Evolutionary conservation across 129 eudicot species (phyloP).

Genomic region (carrot (Daucus carota)): DH1_v3.0 NC_030387.2:39197501-39198000

Average conservation of each 20-base stretch:
- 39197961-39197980: too few species aligned
- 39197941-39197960: neutral
- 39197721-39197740: neutral
- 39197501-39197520: neutral
- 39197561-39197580: neutral
- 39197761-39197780: neutral
- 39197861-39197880: too few species aligned
- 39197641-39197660: conserved; percentile 89
- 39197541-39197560: neutral
- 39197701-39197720: conserved; percentile 82
- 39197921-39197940: neutral
- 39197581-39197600: neutral
- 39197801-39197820: neutral
- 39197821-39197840: neutral
- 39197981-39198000: neutral
- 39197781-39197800: neutral
- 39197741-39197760: neutral
- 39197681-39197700: conserved; percentile 82
- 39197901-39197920: neutral
- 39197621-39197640: conserved; percentile 54
- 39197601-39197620: neutral
- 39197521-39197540: neutral
- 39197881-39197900: neutral
- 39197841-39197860: neutral
- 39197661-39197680: conserved; percentile 78